Percentiles rank a stretch among this genome's conserved stretches.
Conservation (phyloP, 2,329 filamentous ascomycete species). For the Penicillium crustosum region DNA sequence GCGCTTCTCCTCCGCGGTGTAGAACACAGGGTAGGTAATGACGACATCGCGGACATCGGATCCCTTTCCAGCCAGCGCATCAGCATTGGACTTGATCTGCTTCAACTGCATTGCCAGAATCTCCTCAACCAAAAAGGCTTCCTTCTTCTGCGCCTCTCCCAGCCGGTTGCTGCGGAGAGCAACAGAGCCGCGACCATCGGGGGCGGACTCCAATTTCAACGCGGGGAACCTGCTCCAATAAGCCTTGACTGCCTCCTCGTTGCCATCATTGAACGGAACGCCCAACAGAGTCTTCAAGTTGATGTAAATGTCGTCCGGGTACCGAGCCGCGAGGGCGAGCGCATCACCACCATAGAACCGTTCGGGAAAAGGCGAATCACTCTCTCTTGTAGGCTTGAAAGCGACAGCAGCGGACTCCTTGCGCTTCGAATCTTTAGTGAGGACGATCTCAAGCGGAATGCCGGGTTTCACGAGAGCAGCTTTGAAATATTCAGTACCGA, state of each 20-base stretch:
- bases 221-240: conserved; percentile 78
- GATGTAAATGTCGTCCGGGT: conserved; percentile 89
- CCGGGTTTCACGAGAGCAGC: conserved; percentile 93
- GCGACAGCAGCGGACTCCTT: conserved; percentile 90
- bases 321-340: conserved; percentile 79
- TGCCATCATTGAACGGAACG: conserved; percentile 51
- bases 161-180: conserved; percentile 78
- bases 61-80: conserved; percentile 74
- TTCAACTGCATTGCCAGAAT: conserved; percentile 94
- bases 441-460: conserved; percentile 93
- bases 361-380: conserved; percentile 73
- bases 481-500: conserved; percentile 97
- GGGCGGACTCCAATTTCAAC: conserved; percentile 62
- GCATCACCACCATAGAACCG: conserved; percentile 90
- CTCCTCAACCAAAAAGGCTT: conserved; percentile 77
- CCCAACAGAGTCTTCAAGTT: conserved; percentile 93
- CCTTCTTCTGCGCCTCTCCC: conserved; percentile 61
- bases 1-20: conserved; percentile 84
- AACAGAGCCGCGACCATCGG: conserved; percentile 63
- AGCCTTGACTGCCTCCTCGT: conserved; percentile 58
- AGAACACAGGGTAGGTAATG: conserved; percentile 87
- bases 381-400: conserved; percentile 80
- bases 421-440: conserved; percentile 95
- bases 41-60: conserved; percentile 76
- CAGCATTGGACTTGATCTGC: conserved; percentile 85